Base-by-base conservation (phyloP, 2,329 filamentous ascomycete species). In the Capronia epimyces region DNA sequence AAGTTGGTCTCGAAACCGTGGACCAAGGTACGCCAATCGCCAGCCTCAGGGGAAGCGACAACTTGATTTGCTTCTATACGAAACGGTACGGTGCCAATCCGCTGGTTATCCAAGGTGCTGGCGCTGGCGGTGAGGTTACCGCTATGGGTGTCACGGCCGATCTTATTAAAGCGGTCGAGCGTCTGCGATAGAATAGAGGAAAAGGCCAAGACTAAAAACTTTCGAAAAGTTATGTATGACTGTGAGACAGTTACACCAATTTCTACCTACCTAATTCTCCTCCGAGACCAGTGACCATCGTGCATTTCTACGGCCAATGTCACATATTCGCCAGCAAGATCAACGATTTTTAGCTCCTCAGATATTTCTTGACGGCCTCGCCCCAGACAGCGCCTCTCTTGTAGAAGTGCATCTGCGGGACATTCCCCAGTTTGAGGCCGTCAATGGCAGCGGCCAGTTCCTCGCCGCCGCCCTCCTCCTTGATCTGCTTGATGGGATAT, bases 1-100 rank as follows among this genome's bases (percentile, higher is more conserved):
- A 90, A 75, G 93, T 98, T 51, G 91, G 93, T 2, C 72, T 98
- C 59, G 85, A 96, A 77, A 87, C 86, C 71, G 90, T 89, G 62
- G 89, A 95, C 60, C 82, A 81, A 62, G 87, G 86, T 54, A 89
- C 94, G 66, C 87, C 93, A 10, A 96, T 98, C 71, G 93, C 93
- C 12, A 86, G 87, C 42, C 77, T 98, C 51, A 95, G 95, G 79
- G 93, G 93, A 29, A 97, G 90, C 69, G 93, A 97, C 68, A 98
- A 98, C 75, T 95, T 98, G 67, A 95, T 98, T 67, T 95, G 85
- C 75, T 96, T 98, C 76, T 95, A 96, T 72, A 98, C 93, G 4
- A 86, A 94, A 77, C 80, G 93, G 63, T 98, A 98, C 66, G 89
- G 89, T 52, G 79, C 76, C 66, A 94, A 91, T 70, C 90, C 93